These are phyloP conservation scores for Omphalea diandra DNA, from an alignment of 441 rosid species.

Conservation along the genomic window DNA sequence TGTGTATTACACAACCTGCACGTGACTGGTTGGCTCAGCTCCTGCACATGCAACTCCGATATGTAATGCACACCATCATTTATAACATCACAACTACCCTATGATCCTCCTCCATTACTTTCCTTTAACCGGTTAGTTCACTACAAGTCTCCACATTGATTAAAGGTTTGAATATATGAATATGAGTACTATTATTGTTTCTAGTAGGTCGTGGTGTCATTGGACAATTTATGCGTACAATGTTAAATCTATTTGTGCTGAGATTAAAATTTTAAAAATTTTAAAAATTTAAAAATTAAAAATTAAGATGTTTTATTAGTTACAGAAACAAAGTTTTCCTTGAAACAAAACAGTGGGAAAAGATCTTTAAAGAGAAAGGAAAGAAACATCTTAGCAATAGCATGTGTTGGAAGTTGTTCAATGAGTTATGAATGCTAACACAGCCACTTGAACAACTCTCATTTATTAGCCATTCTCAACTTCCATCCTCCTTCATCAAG, in stretches of 20 bases:
- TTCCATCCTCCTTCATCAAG: constrained; percentile 34
- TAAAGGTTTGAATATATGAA: too few species aligned
- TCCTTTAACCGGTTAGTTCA: too few species aligned
- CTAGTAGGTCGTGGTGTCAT: too few species aligned
- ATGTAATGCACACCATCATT: constrained; percentile 3
- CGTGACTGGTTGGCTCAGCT: constrained; percentile 13
- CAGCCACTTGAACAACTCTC: constrained; percentile 31
- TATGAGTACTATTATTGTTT: too few species aligned
- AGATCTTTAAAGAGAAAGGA: not conserved
- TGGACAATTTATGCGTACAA: too few species aligned
- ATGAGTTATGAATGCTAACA: constrained; percentile 22
- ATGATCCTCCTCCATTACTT: too few species aligned
- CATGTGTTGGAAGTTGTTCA: not conserved
- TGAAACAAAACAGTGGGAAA: not conserved
- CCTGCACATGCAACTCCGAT: constrained; percentile 25
- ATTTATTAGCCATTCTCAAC: constrained; percentile 41
- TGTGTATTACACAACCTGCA: not conserved
- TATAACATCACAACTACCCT: constrained; percentile 22
- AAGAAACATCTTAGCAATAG: not conserved
- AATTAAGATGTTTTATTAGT: too few species aligned
- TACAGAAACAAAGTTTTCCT: not conserved
- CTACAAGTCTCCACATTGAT: too few species aligned
- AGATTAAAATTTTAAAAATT: too few species aligned
- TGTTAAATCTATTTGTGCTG: too few species aligned
- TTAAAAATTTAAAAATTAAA: too few species aligned